phyloP scores from a whole-genome alignment of 345 rosid genomes.

The Rhizophora mangle region DNA sequence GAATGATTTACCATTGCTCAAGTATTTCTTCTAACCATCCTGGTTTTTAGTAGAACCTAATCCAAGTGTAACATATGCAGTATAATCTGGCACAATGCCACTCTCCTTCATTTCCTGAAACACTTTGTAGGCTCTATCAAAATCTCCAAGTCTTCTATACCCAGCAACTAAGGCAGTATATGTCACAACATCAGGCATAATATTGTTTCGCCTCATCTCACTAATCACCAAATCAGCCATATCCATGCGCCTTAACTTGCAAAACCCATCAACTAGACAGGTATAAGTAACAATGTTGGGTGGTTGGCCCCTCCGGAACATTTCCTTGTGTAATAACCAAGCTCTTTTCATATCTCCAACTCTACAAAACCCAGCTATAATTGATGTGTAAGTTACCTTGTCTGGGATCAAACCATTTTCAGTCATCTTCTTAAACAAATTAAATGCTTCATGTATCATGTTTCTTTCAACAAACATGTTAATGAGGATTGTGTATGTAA shows the following conservation, averaged over 20 bases:
- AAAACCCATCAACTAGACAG: slow-evolving; percentile 48
- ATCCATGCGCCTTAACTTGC: slow-evolving; percentile 41
- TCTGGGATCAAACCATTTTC: slow-evolving; percentile 41
- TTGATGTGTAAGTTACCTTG: slow-evolving; percentile 34
- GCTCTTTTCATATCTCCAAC: slow-evolving; percentile 44
- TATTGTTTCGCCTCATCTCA: slow-evolving; percentile 35
- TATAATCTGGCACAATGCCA: slow-evolving; percentile 34
- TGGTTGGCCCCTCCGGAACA: slow-evolving; percentile 25
- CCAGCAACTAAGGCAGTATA: slow-evolving; percentile 43
- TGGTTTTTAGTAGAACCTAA: not conserved
- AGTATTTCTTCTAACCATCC: not conserved
- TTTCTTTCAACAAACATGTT: slow-evolving; percentile 28
- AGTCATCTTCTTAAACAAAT: slow-evolving; percentile 39
- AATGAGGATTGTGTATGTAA: slow-evolving; percentile 44
- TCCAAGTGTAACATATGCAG: slow-evolving; percentile 2
- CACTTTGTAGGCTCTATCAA: slow-evolving; percentile 30
- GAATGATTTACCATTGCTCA: slow-evolving; percentile 4
- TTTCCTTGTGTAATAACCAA: slow-evolving; percentile 29
- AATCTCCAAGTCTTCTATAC: slow-evolving; percentile 30
- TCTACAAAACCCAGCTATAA: slow-evolving; percentile 46
- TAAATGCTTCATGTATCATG: slow-evolving; percentile 34
- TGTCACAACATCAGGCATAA: slow-evolving; percentile 41
- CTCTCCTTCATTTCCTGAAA: slow-evolving; percentile 43
- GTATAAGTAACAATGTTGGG: slow-evolving; percentile 50
- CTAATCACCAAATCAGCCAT: slow-evolving; percentile 33